Evolutionary conservation across 257 asterid species (phyloP).

Genomic region (Handroanthus guayacan): DNA sequence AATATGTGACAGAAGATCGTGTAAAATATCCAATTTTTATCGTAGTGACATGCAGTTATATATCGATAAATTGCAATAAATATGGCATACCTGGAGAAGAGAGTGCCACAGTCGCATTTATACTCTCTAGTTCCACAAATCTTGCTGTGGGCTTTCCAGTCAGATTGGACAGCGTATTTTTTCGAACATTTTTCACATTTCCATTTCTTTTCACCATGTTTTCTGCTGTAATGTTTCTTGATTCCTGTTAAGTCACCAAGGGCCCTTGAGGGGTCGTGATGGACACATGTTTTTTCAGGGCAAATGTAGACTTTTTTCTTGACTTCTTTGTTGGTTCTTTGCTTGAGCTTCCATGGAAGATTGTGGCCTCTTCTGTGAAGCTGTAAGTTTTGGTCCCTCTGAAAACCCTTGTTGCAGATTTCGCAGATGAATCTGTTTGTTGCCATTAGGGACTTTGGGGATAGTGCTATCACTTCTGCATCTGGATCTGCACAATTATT

Average conservation of each 20-base stretch:
- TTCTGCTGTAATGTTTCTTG: conserved; percentile 83
- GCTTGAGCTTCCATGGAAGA: conserved; percentile 94
- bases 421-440: conserved; percentile 89
- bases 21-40: no score
- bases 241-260: conserved; percentile 89
- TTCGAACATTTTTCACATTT: conserved; percentile 91
- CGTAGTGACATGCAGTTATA: no score
- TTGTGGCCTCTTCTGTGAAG: conserved; percentile 91
- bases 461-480: conserved; percentile 88
- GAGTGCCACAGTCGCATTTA: conserved; percentile 95
- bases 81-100: conserved; percentile 79
- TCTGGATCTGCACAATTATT: conserved; percentile 80
- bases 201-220: conserved; percentile 97
- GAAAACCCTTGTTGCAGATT: conserved; percentile 97
- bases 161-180: conserved; percentile 93
- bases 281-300: conserved; percentile 85
- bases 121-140: conserved; percentile 95
- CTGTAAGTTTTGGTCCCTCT: conserved; percentile 91
- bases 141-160: conserved; percentile 96
- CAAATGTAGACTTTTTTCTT: conserved; percentile 88
- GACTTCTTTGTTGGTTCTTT: conserved; percentile 66
- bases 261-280: conserved; percentile 83
- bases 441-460: conserved; percentile 91
- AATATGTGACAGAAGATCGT: no score
- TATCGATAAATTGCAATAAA: not conserved